Conservation (phyloP, 345 rosid genomes). For the Linum tenue region DNA sequence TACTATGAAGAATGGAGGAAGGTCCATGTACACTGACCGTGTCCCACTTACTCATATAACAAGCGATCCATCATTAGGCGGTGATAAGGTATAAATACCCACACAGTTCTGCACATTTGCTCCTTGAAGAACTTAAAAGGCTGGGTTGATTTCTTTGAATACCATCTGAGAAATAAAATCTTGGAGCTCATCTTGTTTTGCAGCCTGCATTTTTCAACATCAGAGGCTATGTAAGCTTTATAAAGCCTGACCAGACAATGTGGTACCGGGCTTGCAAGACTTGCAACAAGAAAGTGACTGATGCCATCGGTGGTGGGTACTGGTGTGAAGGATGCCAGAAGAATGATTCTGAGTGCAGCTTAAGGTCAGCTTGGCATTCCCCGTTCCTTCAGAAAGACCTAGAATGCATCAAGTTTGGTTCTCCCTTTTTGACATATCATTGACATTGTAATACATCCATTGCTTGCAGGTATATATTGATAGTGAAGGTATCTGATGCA, state of each 20-base stretch:
- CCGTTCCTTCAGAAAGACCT: background rate
- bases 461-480: slow-evolving; percentile 61
- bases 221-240: slow-evolving; percentile 59
- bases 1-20: slow-evolving; percentile 39
- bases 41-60: slow-evolving; percentile 49
- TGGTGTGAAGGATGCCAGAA: slow-evolving; percentile 99
- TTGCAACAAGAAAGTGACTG: slow-evolving; percentile 90
- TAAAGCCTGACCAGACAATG: slow-evolving; percentile 82
- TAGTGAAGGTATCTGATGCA: slow-evolving; percentile 54
- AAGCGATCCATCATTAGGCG: slow-evolving; percentile 56
- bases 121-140: background rate
- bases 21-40: slow-evolving; percentile 70
- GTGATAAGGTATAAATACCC: slow-evolving; percentile 51
- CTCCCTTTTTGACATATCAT: background rate
- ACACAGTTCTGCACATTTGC: background rate
- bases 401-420: no score
- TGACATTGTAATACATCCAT: background rate
- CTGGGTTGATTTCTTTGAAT: background rate
- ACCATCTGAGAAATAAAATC: background rate
- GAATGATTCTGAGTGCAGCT: slow-evolving; percentile 58
- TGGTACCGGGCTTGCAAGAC: slow-evolving; percentile 96
- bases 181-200: slow-evolving; percentile 10
- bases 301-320: slow-evolving; percentile 71
- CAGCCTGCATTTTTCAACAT: slow-evolving; percentile 72
- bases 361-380: slow-evolving; percentile 38